A percentile compares a stretch with the other conserved stretches of the same genome.
phyloP scores from a whole-genome alignment of 768 basidiomycete species.

The Cyclocybe cylindracea region DNA sequence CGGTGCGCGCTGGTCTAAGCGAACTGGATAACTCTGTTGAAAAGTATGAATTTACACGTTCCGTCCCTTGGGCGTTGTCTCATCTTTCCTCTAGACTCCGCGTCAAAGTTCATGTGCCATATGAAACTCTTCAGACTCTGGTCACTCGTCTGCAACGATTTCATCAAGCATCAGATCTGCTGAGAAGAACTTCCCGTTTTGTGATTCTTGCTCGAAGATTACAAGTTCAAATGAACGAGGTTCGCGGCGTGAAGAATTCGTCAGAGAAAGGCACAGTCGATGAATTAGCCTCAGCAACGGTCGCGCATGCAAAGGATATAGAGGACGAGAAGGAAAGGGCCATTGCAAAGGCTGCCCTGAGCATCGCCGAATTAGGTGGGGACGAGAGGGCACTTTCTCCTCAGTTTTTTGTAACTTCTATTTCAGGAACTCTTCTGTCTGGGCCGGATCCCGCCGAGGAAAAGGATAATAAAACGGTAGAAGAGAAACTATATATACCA shows the following conservation, averaged over 20 bases:
- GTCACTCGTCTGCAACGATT: constrained; percentile 76
- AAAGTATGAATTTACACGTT: constrained; percentile 50
- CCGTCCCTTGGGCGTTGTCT: constrained; percentile 14
- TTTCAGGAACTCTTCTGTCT: constrained; percentile 52
- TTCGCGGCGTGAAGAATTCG: constrained; percentile 36
- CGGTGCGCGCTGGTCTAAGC: constrained; percentile 67
- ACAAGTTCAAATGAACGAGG: constrained; percentile 81
- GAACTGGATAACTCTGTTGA: constrained; percentile 78
- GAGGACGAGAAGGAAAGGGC: constrained; percentile 85
- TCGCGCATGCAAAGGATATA: constrained; percentile 34
- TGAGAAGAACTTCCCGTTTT: constrained; percentile 84
- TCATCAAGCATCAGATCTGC: constrained; percentile 81
- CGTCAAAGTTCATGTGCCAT: constrained; percentile 83
- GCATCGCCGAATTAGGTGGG: constrained; percentile 87
- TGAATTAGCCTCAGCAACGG: constrained; percentile 20
- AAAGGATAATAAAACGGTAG: constrained; percentile 8
- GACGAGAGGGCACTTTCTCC: constrained; percentile 6
- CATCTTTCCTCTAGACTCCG: constrained; percentile 58
- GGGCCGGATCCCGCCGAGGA: constrained; percentile 30
- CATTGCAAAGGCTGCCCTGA: constrained; percentile 93
- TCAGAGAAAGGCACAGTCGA: constrained; percentile 13
- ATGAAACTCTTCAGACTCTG: constrained; percentile 68
- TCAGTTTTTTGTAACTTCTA: constrained; percentile 2
- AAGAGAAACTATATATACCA: constrained; percentile 38
- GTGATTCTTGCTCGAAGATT: constrained; percentile 80